phyloP scores from a whole-genome alignment of 1,139 yeast species.

The Magnusiomyces sp. region DNA sequence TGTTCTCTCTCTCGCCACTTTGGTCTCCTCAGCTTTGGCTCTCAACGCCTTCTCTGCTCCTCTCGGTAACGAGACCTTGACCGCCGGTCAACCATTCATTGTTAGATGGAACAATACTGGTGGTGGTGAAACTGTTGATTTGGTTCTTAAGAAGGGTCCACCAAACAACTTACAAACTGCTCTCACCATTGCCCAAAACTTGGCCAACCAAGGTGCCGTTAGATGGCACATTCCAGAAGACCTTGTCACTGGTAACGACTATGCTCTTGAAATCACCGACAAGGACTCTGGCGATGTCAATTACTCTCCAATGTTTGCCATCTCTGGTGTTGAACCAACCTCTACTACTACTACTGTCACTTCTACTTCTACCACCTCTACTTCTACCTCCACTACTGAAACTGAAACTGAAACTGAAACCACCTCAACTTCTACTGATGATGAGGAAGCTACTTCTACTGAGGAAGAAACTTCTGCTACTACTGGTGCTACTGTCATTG shows the following conservation, averaged over 20 bases:
- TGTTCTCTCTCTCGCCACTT: slow-evolving; percentile 17
- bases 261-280: slow-evolving; percentile 30
- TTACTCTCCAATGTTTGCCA: slow-evolving; percentile 32
- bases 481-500: slow-evolving; percentile 9
- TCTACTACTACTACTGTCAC: slow-evolving; percentile 17
- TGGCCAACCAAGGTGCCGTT: slow-evolving; percentile 33
- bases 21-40: slow-evolving; percentile 14
- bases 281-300: slow-evolving; percentile 27
- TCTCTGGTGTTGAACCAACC: slow-evolving; percentile 18
- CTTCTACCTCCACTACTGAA: slow-evolving; percentile 12
- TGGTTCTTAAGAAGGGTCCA: slow-evolving; percentile 29
- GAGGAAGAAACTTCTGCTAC: slow-evolving; percentile 5
- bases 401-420: slow-evolving; percentile 13
- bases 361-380: slow-evolving; percentile 12
- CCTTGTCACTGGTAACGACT: slow-evolving; percentile 26
- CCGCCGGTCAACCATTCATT: slow-evolving; percentile 29
- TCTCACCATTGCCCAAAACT: slow-evolving; percentile 29
- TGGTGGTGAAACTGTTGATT: slow-evolving; percentile 29
- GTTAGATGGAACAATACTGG: slow-evolving; percentile 31
- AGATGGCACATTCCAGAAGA: slow-evolving; percentile 32
- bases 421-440: slow-evolving; percentile 13
- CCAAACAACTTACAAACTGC: slow-evolving; percentile 28
- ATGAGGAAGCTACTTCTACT: background rate
- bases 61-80: slow-evolving; percentile 22
- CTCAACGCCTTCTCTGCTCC: slow-evolving; percentile 30